A percentile compares a stretch with the other conserved stretches of the same genome.
Conservation (phyloP, 352 stramenopile species). For the Phytophthora kernoviae region DNA sequence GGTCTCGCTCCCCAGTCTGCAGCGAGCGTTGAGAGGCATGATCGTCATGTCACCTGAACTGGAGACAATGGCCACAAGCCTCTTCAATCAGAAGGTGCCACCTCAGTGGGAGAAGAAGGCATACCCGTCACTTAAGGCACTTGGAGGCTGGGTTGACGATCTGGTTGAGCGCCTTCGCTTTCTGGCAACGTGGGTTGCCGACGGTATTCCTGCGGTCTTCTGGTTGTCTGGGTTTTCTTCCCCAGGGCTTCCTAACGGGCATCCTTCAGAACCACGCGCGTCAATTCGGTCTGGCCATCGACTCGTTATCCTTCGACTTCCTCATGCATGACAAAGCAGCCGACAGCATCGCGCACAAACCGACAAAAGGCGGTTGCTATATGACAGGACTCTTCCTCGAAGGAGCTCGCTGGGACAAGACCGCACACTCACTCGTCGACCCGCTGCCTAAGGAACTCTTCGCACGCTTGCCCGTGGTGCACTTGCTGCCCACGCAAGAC, state of each 20-base stretch:
- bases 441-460: conserved; percentile 93
- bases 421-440: conserved; percentile 79
- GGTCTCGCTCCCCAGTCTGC: conserved; percentile 67
- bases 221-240: conserved; percentile 95
- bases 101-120: conserved; percentile 86
- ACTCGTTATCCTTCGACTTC: conserved; percentile 92
- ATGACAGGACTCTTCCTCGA: conserved; percentile 93
- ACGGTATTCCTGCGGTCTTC: conserved; percentile 83
- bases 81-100: conserved; percentile 92
- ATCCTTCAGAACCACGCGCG: conserved; percentile 93
- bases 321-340: conserved; percentile 71
- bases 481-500: conserved; percentile 85
- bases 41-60: conserved; percentile 89
- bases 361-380: conserved; percentile 84
- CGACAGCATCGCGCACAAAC: conserved; percentile 59
- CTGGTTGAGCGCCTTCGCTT: conserved; percentile 81
- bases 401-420: conserved; percentile 89
- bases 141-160: conserved; percentile 89
- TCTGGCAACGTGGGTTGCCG: conserved; percentile 69
- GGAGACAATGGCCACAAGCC: conserved; percentile 82
- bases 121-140: conserved; percentile 91
- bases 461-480: conserved; percentile 90
- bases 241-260: conserved; percentile 91
- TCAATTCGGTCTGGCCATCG: conserved; percentile 89
- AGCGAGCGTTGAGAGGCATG: conserved; percentile 75